Evolutionary conservation across 2,329 filamentous ascomycete genomes (phyloP), one percentile per base, ranked within the genome.

Genomic region (Penicillium sp.): DNA sequence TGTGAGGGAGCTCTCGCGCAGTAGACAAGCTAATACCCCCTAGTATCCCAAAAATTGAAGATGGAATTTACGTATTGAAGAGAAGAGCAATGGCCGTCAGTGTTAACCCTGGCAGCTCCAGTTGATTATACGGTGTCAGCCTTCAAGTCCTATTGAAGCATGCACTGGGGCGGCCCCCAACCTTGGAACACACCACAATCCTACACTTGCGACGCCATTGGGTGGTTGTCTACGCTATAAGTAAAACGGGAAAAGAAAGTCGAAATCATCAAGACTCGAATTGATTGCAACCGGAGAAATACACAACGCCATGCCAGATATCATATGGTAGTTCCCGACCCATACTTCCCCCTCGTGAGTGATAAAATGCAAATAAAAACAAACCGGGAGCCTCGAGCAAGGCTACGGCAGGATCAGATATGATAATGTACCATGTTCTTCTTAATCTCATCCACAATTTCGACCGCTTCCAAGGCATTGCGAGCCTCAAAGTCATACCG

Each of bases 401-500:
- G 20, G n/a, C 21, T 8, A 37, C 26, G 21, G 7, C 9, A 24
- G 49, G 46, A 50, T 69, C 59, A 75, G 24, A 72, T 67, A 42
- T 69, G 72, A 61, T 76, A 74, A 63, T 72, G 73, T 53, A 66
- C 75, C 66, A 83, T 79, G 41, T 83, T 83, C 65, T 77, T 82
- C 70, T 82, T 82, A 39, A 87, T 84, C 70, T 87, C 84, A 41
- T 77, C 77, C 41, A 86, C 84, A 67, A 87, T 86, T 63, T 83
- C 82, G 48, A 78, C 73, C 13, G 84, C 83, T 66, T 87, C 84
- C 20, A 76, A 73, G 7, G 76, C 72, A 56, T 75, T 84, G 45
- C 75, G 74, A 36, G 84, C 82, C 66, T 87, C 84, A 67, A 87
- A 87, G 61, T 87, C 84, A 68, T 87, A 87, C 56, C 84, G 68